phyloP scores from a whole-genome alignment of 108 stramenopile genomes.

The Cyclotella distinguenda region DNA sequence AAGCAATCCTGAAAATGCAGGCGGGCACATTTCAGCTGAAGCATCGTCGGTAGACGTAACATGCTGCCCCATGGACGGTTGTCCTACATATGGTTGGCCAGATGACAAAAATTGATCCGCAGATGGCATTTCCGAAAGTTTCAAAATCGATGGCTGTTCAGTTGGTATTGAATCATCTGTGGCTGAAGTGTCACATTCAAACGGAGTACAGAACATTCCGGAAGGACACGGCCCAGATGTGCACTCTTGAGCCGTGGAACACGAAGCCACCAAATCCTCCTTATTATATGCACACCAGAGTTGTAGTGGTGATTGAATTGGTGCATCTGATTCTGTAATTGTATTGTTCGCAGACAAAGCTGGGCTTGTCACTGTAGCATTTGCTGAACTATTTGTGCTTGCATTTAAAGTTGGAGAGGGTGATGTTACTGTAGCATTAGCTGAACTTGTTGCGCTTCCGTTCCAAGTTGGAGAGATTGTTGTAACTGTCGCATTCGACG shows the following conservation, averaged over 20 bases:
- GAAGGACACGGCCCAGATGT: conserved; percentile 11
- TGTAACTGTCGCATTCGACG: background rate
- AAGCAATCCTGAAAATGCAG: conserved; percentile 16
- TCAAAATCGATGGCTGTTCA: background rate
- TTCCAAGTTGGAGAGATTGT: background rate
- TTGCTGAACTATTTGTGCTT: background rate
- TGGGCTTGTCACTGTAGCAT: no score
- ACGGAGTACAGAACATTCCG: conserved; percentile 35
- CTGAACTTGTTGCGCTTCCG: no score
- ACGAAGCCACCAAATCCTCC: conserved; percentile 16
- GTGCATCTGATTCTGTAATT: background rate
- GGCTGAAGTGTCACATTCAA: conserved; percentile 2
- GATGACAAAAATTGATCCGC: no score
- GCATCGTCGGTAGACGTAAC: background rate
- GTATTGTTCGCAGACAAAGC: no score
- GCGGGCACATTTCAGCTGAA: background rate
- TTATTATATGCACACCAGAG: conserved; percentile 14
- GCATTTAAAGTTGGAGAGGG: background rate
- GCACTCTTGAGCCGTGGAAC: conserved; percentile 23
- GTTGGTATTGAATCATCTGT: conserved; percentile 1
- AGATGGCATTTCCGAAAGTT: background rate
- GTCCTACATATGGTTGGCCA: no score
- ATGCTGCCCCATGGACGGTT: background rate
- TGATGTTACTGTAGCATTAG: no score
- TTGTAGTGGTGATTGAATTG: background rate